A percentile compares a stretch with the other conserved stretches of the same genome.
Evolutionary conservation across 108 stramenopile species (phyloP).

Genomic region (Nannochloropsis gaditana): DNA sequence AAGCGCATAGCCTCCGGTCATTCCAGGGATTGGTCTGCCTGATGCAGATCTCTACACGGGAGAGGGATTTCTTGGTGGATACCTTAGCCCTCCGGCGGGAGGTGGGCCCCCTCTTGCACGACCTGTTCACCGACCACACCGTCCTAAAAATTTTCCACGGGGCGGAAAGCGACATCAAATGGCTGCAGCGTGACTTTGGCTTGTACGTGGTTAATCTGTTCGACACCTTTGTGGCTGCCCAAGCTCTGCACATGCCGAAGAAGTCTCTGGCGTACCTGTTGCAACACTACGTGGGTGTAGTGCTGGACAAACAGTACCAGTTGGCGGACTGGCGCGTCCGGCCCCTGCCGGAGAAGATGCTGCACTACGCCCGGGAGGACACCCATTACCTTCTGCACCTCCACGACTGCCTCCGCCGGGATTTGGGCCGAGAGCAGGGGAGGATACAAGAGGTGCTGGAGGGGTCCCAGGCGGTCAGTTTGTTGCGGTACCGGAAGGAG

Average conservation of each 20-base stretch:
- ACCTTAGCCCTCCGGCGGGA: constrained; percentile 73
- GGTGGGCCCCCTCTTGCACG: constrained; percentile 56
- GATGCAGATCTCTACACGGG: constrained; percentile 77
- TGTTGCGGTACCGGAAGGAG: constrained; percentile 77
- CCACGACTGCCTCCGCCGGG: constrained; percentile 59
- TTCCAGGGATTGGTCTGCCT: constrained; percentile 92
- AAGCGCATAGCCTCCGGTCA: constrained; percentile 76
- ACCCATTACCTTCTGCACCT: constrained; percentile 88
- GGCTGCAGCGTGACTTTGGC: constrained; percentile 97
- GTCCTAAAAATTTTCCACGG: constrained; percentile 97
- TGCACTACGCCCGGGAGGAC: constrained; percentile 84
- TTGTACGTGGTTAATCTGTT: constrained; percentile 90
- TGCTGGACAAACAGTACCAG: constrained; percentile 83
- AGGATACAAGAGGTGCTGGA: constrained; percentile 30
- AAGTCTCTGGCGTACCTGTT: constrained; percentile 77
- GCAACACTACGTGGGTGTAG: constrained; percentile 61
- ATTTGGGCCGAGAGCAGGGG: constrained; percentile 31
- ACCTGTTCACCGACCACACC: constrained; percentile 74
- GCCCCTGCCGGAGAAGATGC: constrained; percentile 78
- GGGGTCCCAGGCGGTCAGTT: constrained; percentile 57
- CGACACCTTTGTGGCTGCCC: constrained; percentile 67
- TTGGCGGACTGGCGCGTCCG: constrained; percentile 93
- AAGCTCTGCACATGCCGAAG: constrained; percentile 62
- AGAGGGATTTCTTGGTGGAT: constrained; percentile 81
- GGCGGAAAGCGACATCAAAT: constrained; percentile 84